phyloP scores from a whole-genome alignment of 23 red algal species.

The Pyropia haitanensis region DNA sequence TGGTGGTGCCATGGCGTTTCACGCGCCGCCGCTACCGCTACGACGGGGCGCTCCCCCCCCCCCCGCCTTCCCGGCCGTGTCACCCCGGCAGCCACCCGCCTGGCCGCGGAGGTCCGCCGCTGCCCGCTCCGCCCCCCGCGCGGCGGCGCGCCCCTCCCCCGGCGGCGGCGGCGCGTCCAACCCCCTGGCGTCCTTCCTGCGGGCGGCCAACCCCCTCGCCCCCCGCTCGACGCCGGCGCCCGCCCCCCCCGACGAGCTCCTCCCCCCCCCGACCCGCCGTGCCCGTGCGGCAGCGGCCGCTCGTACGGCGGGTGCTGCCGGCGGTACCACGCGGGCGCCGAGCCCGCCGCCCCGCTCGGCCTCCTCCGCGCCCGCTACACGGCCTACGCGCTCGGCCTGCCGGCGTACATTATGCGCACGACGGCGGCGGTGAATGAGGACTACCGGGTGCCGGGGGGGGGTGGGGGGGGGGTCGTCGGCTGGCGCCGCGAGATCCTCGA shows the following conservation, averaged over 20 bases:
- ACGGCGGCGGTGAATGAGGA: conserved; percentile 55
- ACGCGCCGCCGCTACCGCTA: no score
- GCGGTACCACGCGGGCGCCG: conserved; percentile 52
- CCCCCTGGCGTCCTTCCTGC: no score
- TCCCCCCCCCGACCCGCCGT: conserved; percentile 31
- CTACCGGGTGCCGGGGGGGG: neutral
- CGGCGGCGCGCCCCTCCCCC: no score
- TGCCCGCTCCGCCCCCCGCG: no score
- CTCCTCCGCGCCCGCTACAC: conserved; percentile 74
- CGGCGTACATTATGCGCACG: conserved; percentile 93
- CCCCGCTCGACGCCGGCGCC: no score
- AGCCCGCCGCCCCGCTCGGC: conserved; percentile 47
- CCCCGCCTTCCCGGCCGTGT: no score
- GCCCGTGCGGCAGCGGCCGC: conserved; percentile 63
- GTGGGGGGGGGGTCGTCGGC: neutral
- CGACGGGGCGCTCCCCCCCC: no score
- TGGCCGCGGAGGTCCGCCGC: no score
- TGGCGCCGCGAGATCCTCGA: conserved; percentile 91
- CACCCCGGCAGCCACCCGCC: no score
- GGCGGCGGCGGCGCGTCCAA: no score
- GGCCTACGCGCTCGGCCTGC: conserved; percentile 69
- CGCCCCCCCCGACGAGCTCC: conserved; percentile 1
- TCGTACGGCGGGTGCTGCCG: conserved; percentile 75
- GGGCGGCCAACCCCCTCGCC: no score
- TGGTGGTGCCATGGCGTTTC: no score